Base-by-base conservation (phyloP, 2,329 filamentous ascomycete species). In the Trichoderma koningii region DNA sequence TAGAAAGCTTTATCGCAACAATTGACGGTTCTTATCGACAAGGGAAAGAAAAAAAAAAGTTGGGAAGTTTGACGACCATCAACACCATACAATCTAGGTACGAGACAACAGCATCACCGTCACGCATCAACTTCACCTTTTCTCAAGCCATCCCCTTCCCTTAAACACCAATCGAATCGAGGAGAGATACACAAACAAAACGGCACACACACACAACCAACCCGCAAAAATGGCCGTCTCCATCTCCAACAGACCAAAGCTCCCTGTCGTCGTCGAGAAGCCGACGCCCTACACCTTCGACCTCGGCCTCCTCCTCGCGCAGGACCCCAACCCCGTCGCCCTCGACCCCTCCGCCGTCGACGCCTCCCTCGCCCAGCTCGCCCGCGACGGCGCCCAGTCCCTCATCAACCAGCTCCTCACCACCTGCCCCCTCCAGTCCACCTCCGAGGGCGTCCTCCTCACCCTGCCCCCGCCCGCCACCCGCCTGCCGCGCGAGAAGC, bases 401-500 rank as follows among this genome's bases (percentile, higher is more conserved):
- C 87, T 99, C 66, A 87, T 99, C 77, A 97, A 97, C 83, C 93
- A 98, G 79, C 89, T 99, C 67, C 88, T 99, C 45, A 92, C 89
- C 17, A 94, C 92, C 52, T 95, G 93, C 80, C 85, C 91, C 28
- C 89, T 97, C 71, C 85, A 83, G 66, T 89, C 89, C 52, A 89
- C 87, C 52, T 72, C 80, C 1, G 83, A 86, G 42, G 85, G 93
- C 70, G 91, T 98, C 2, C 86, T 94, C 56, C 87, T 98, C 62
- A 83, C 85, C 17, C 88, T 99, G 0, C 95, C 95, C 0, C 77
- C 84, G 0, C 82, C 87, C 0, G 80, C 85, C 21, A 96, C 90
- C 1, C 77, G 82, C 0, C 83, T 98, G 4, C 95, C 95, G 26
- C 90, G 95, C 71, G 93, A 97, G 81, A 98, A 99, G 79, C 92